A percentile compares a stretch with the other conserved stretches of the same genome.
phyloP scores from a whole-genome alignment of 1,284 basidiomycete genomes.

The Fomes fomentarius region DNA sequence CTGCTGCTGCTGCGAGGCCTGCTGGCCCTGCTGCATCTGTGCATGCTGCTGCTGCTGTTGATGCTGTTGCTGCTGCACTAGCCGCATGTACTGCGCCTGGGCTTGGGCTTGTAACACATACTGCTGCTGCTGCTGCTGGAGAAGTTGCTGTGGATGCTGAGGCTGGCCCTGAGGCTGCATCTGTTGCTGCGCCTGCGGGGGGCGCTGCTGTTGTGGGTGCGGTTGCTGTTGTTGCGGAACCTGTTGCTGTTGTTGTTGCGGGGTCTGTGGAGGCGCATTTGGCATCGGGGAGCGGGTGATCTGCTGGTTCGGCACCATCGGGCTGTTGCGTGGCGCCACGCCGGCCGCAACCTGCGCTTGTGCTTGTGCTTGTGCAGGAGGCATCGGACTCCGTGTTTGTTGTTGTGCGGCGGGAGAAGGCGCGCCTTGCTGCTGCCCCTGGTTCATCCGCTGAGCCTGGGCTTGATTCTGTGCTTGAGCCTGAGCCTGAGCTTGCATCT shows the following conservation, averaged over 20 bases:
- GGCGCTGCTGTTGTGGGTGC: conserved; percentile 22
- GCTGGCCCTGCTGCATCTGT: too few relatives aligned
- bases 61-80: background rate
- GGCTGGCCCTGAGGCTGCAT: conserved; percentile 13
- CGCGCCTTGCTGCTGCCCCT: conserved; percentile 1
- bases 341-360: conserved; percentile 14
- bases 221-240: conserved; percentile 12
- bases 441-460: background rate
- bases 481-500: conserved; percentile 1
- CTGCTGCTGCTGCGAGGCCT: too few relatives aligned
- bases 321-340: conserved; percentile 27
- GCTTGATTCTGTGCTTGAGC: too few relatives aligned
- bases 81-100: background rate
- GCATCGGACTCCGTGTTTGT: conserved; percentile 8
- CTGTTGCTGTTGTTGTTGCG: conserved; percentile 19
- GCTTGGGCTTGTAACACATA: background rate
- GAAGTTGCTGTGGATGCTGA: conserved; percentile 9
- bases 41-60: conserved; percentile 27
- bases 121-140: conserved; percentile 8
- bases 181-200: conserved; percentile 12
- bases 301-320: conserved; percentile 27
- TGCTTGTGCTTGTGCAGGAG: conserved; percentile 8
- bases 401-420: conserved; percentile 2
- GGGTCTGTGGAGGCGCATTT: conserved; percentile 10
- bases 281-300: conserved; percentile 32